Base-by-base conservation (phyloP, 306 rosid species). In the Pachyrhizus erosus region DNA sequence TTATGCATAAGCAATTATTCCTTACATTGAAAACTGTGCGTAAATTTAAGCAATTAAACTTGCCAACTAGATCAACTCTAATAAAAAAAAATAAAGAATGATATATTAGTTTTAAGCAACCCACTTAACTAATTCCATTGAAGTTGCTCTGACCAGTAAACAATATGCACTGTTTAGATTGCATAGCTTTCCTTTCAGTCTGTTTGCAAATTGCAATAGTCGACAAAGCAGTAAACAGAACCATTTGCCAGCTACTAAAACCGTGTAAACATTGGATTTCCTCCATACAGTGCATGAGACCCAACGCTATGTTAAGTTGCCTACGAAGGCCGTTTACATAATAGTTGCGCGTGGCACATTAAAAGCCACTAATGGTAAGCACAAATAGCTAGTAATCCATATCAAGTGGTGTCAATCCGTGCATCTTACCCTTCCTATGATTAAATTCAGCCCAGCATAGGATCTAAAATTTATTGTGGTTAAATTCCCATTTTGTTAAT, bases 371-470 rank as follows among this genome's bases (percentile, higher is more conserved):
- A 7, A 12, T 49, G 31, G 31, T 27, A 27, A 27, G 31, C 31
- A 27, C 76, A 71, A 82, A 71, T 66, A n/a, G n/a, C n/a, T n/a
- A n/a, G n/a, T n/a, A n/a, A n/a, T n/a, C n/a, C n/a, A n/a, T n/a
- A n/a, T n/a, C n/a, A n/a, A n/a, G n/a, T n/a, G 68, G 69, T 79
- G 57, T 77, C 80, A 75, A 80, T 75, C 49, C 51, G 52, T 76
- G 52, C 80, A 64, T 79, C 23, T 24, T 64, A 75, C 68, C 45
- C 65, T 62, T 62, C 67, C 24, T 18, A 75, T 75, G 26, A 27
- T 68, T n/a, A n/a, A n/a, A n/a, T n/a, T n/a, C n/a, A n/a, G n/a
- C n/a, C n/a, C n/a, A n/a, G n/a, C 45, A 70, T 34, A 48, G 29
- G 49, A 40, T 75, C 39, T 14, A 15, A 54, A 9, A n/a, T 57